Base-by-base conservation (phyloP, 148 eudicot genomes). In the Silene uniflora region DNA sequence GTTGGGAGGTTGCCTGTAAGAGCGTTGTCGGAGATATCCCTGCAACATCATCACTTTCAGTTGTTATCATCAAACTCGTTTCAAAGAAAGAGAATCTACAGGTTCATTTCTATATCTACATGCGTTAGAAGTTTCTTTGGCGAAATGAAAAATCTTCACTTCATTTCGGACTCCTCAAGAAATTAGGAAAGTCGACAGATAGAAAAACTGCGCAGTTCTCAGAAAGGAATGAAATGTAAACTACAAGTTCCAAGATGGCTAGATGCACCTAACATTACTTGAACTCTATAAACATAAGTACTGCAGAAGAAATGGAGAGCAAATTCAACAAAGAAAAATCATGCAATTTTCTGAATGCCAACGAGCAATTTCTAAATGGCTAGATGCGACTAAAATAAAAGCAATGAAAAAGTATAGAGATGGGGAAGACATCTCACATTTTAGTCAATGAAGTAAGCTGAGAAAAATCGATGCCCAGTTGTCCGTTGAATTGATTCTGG, bases 401-500 rank as follows among this genome's bases (percentile, higher is more conserved):
- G 49, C 52, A 29, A 75, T 54, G n/a, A 62, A 12, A 56, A 67
- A 35, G 17, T 18, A 25, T 66, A 7, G 47, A 64, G 8, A 4
- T 56, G 22, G 61, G 56, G 21, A 74, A 73, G 68, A 73, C 65
- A 76, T 61, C 96, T 90, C 77, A 95, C 98, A 95, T 62, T 44
- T 84, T 80, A 71, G 92, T 60, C 67, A 95, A 92, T 17, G 87
- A 56, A 44, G 96, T 35, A 81, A 94, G 98, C 35, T 81, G 77
- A 71, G 80, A 76, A 83, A 88, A 92, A 80, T 82, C 84, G 82
- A 84, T 84, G 79, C 8, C 76, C 75, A 95, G 67, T 78, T 87
- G 87, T 29, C 93, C 93, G 14, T 83, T 83, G 75, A 92, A 73
- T 62, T 90, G 96, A 85, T 95, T 95, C 81, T 85, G 93, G 82